Conservation (phyloP, 768 basidiomycete genomes). For the Fistulinella prunicolor region DNA sequence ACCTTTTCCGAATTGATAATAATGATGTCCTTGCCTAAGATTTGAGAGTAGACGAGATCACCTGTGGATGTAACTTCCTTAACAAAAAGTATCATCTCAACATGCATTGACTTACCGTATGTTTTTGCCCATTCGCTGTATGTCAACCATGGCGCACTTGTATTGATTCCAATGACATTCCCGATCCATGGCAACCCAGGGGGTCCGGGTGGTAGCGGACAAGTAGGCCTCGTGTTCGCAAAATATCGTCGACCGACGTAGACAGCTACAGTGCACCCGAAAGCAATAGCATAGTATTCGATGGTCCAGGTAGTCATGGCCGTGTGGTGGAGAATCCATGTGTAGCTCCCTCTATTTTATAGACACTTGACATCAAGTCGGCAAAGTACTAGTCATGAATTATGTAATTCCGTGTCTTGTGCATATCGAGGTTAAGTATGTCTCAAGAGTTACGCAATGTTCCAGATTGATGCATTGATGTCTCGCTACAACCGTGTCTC, state of each 20-base stretch:
- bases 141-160: conserved; percentile 7
- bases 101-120: conserved; percentile 24
- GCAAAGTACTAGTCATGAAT: no score
- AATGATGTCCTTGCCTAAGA: conserved; percentile 42
- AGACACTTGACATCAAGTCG: no score
- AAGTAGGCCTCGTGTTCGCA: conserved; percentile 25
- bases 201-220: conserved; percentile 33
- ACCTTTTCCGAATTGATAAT: conserved; percentile 26
- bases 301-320: no score
- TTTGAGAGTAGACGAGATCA: conserved; percentile 20
- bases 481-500: no score
- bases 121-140: conserved; percentile 36
- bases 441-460: no score
- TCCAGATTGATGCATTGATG: no score
- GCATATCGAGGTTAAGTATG: no score
- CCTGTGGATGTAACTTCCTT: conserved; percentile 34
- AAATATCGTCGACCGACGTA: background rate
- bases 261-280: background rate
- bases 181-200: conserved; percentile 33
- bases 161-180: conserved; percentile 34
- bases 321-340: no score
- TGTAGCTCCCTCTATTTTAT: no score
- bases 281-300: no score
- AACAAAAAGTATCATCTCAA: conserved; percentile 16
- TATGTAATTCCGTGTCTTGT: no score